phyloP scores from a whole-genome alignment of 176 grass and related monocot species.

The Ananas comosus region DNA sequence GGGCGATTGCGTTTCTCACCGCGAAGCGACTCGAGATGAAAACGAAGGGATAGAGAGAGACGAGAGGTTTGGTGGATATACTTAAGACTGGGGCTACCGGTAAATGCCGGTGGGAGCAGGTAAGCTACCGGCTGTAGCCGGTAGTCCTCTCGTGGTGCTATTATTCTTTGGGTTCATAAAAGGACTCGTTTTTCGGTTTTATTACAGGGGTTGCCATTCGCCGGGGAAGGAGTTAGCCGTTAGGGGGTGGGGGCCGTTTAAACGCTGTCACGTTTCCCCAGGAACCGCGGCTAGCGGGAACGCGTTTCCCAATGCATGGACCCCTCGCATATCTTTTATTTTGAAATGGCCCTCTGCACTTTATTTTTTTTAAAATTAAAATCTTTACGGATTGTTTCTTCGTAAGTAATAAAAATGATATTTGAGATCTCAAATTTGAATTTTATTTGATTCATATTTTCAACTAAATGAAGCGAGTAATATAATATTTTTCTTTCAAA shows the following conservation, averaged over 20 bases:
- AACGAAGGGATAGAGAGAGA: not conserved
- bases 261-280: not conserved
- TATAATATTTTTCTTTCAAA: no score
- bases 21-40: not conserved
- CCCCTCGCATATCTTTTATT: not conserved
- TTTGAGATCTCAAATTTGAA: no score
- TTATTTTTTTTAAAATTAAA: no score
- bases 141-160: not conserved
- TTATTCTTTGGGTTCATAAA: not conserved
- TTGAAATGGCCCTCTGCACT: no score
- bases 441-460: no score
- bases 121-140: slow-evolving; percentile 5
- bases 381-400: no score
- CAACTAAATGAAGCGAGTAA: no score
- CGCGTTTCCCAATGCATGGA: not conserved
- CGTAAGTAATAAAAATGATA: no score
- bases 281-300: not conserved
- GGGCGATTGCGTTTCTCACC: not conserved
- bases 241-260: not conserved
- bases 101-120: not conserved
- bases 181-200: not conserved
- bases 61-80: not conserved
- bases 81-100: not conserved
- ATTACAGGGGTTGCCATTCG: not conserved
- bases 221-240: not conserved